These are phyloP conservation scores for Cyamopsis tetragonoloba DNA, from an alignment of 306 rosid species.

Conservation along the genomic window DNA sequence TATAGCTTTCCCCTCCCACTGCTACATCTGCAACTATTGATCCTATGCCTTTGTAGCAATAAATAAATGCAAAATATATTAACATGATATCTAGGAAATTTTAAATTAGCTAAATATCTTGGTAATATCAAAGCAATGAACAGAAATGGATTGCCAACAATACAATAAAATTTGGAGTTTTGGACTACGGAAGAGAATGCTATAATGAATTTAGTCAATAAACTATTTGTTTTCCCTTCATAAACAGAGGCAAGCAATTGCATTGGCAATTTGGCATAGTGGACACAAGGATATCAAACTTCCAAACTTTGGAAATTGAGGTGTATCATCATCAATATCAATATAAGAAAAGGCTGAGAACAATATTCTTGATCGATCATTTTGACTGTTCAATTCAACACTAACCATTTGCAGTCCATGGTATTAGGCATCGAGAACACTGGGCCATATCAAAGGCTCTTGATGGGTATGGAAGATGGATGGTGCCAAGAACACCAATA, in stretches of 20 bases:
- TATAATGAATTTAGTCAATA: not conserved
- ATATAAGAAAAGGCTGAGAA: constrained; percentile 16
- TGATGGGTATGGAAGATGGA: constrained; percentile 86
- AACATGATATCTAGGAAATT: not conserved
- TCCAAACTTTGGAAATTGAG: not conserved
- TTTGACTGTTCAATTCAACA: constrained; percentile 17
- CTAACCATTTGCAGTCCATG: constrained; percentile 88
- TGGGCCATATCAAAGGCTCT: constrained; percentile 98
- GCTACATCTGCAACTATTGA: constrained; percentile 7
- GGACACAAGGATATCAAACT: not conserved
- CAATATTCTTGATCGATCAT: constrained; percentile 11
- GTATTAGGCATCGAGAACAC: constrained; percentile 94
- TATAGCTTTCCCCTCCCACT: not conserved
- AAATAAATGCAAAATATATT: constrained; percentile 1
- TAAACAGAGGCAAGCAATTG: not conserved
- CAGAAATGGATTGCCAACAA: not conserved
- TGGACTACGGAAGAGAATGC: not conserved
- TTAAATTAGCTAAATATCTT: not conserved
- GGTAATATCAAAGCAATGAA: not conserved
- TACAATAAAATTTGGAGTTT: not conserved
- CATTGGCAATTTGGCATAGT: not conserved
- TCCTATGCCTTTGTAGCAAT: not conserved
- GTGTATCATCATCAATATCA: not conserved
- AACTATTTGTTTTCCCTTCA: not conserved
- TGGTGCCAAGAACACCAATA: constrained; percentile 89